Conservation (phyloP, 768 basidiomycete species). For the Psilocybe subaeruginosa region DNA sequence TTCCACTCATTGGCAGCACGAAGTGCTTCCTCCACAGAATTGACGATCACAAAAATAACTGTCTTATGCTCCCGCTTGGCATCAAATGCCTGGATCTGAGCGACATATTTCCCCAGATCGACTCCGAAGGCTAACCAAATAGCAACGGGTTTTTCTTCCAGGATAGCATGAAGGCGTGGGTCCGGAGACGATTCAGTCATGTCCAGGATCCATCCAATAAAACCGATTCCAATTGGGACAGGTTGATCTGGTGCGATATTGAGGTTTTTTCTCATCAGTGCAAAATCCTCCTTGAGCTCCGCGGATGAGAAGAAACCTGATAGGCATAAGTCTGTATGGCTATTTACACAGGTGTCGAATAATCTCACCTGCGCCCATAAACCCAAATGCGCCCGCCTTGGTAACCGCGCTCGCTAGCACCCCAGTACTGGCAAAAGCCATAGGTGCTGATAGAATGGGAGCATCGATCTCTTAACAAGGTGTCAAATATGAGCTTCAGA, state of each 20-base stretch:
- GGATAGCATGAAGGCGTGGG: slow-evolving; percentile 40
- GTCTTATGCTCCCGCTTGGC: slow-evolving; percentile 44
- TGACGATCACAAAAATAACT: slow-evolving; percentile 54
- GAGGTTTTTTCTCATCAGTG: slow-evolving; percentile 37
- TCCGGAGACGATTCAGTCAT: slow-evolving; percentile 34
- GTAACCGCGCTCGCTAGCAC: slow-evolving; percentile 47
- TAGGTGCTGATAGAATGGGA: slow-evolving; percentile 61
- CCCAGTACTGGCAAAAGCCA: slow-evolving; percentile 47
- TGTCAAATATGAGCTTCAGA: background rate
- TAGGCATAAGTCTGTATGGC: background rate
- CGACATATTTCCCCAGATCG: slow-evolving; percentile 53
- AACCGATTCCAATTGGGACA: slow-evolving; percentile 61
- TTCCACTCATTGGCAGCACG: slow-evolving; percentile 50
- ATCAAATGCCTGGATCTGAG: slow-evolving; percentile 44
- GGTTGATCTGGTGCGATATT: slow-evolving; percentile 28
- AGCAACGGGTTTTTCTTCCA: slow-evolving; percentile 49
- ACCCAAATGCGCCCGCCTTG: slow-evolving; percentile 59
- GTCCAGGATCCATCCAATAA: slow-evolving; percentile 61
- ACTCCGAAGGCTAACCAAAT: slow-evolving; percentile 68
- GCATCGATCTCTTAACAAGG: slow-evolving; percentile 40
- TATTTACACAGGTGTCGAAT: background rate
- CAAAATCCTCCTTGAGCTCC: slow-evolving; percentile 42
- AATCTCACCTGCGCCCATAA: background rate
- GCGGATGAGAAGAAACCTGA: slow-evolving; percentile 41
- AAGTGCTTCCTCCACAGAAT: slow-evolving; percentile 51